Evolutionary conservation across 352 stramenopile genomes (phyloP), one percentile per base, ranked within the genome.

Genomic region (Globisporangium okanoganense): DNA sequence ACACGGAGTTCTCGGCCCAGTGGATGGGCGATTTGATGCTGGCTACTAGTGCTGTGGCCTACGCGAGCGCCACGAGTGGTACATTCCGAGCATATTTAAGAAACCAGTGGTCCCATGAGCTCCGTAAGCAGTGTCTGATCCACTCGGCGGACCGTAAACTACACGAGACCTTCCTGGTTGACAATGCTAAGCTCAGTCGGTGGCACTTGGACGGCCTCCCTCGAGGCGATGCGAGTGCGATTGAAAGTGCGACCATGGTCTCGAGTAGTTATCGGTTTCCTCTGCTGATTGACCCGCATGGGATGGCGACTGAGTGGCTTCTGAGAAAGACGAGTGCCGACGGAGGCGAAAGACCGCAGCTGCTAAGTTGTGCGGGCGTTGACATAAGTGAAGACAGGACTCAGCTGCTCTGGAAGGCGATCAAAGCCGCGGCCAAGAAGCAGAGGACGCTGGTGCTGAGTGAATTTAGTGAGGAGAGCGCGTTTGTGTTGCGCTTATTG

Each of bases 11-110:
- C 51, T 60, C 60, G 0, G 59, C 64, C 0, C 64, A 88, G 24
- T 79, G 73, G 60, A 71, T 78, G 54, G 84, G 76, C 3, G 81
- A 94, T 18, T 61, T 91, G 24, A 67, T 92, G n/a, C 53, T 94
- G 6, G 73, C 70, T 2, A 90, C 84, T 24, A 78, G 78, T 0
- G 56, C 68, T 0, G 56, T 88, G 10, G 69, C 65, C 0, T 94
- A 94, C 43, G 67, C 73, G 6, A 73, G 75, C 7, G 70, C 59
- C 5, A 12, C 75, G 3, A 75, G 57, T 0, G n/a, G 25, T 6
- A n/a, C 22, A 1, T 62, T 64, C 2, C 65, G 71, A 2, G 13
- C 16, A 0, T 48, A 64, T n/a, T 65, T 87, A 4, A 62, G 77
- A 0, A 14, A 43, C 7, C 45, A 75, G 13, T 94, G 79, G 84